These are phyloP conservation scores for Melastoma malabathricum DNA, from an alignment of 345 rosid genomes.

Conservation along the genomic window DNA sequence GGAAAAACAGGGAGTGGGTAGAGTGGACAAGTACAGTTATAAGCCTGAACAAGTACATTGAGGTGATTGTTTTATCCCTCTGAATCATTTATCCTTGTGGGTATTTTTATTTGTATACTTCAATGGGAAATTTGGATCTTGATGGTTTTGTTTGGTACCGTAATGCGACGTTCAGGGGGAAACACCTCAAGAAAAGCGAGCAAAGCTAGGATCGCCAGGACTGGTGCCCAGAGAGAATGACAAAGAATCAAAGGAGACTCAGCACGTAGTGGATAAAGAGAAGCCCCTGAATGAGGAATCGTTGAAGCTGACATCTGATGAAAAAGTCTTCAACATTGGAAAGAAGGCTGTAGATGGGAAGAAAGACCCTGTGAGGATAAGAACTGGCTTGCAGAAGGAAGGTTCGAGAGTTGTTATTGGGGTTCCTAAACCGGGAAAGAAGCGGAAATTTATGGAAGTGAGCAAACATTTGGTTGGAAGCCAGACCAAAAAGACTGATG, in stretches of 20 bases:
- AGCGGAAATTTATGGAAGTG: slow-evolving; percentile 94
- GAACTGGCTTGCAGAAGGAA: slow-evolving; percentile 77
- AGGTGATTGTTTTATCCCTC: slow-evolving; percentile 30
- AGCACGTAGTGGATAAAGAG: slow-evolving; percentile 18
- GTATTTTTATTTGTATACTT: not conserved
- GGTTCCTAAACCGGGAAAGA: slow-evolving; percentile 97
- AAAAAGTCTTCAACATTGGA: slow-evolving; percentile 58
- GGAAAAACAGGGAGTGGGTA: slow-evolving; percentile 88
- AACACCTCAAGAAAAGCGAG: slow-evolving; percentile 71
- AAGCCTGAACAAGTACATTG: slow-evolving; percentile 23
- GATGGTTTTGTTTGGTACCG: not conserved
- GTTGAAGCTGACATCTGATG: slow-evolving; percentile 40
- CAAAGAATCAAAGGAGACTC: slow-evolving; percentile 16
- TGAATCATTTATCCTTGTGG: not conserved
- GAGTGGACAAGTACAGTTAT: slow-evolving; percentile 48
- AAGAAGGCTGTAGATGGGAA: slow-evolving; percentile 36
- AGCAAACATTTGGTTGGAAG: slow-evolving; percentile 79
- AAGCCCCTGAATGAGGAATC: slow-evolving; percentile 35
- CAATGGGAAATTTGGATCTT: not conserved
- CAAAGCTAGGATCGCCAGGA: slow-evolving; percentile 31
- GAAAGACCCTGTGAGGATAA: slow-evolving; percentile 31
- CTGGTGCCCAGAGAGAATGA: slow-evolving; percentile 39
- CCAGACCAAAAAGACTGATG: slow-evolving; percentile 26
- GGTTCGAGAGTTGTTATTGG: slow-evolving; percentile 73
- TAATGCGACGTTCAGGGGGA: slow-evolving; percentile 55